phyloP scores from a whole-genome alignment of 768 basidiomycete species.

The Scleroderma bovista region DNA sequence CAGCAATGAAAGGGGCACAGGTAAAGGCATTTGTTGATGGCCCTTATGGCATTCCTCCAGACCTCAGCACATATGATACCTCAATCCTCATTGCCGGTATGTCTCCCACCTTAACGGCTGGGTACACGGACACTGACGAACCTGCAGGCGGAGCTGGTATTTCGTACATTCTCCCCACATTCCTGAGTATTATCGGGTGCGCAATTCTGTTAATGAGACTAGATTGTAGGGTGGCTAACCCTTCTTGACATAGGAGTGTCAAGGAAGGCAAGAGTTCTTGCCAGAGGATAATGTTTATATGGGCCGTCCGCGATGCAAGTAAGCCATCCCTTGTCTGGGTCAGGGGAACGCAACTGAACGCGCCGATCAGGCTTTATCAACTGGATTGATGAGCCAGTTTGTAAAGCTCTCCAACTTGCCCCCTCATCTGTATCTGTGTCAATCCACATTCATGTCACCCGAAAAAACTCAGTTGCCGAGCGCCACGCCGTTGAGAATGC shows the following conservation, averaged over 20 bases:
- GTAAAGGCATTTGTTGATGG: slow-evolving; percentile 50
- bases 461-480: background rate
- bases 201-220: no score
- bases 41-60: slow-evolving; percentile 42
- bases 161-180: slow-evolving; percentile 36
- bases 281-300: slow-evolving; percentile 40
- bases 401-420: slow-evolving; percentile 23
- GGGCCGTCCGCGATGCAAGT: slow-evolving; percentile 42
- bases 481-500: no score
- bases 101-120: background rate
- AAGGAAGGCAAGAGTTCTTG: slow-evolving; percentile 9
- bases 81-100: slow-evolving; percentile 44
- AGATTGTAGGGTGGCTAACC: no score
- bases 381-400: slow-evolving; percentile 38
- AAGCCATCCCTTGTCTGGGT: slow-evolving; percentile 2
- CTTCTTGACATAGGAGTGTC: slow-evolving; percentile 7
- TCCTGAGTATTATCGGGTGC: slow-evolving; percentile 37
- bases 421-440: slow-evolving; percentile 25
- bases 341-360: no score
- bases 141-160: slow-evolving; percentile 39
- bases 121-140: background rate
- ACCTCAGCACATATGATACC: slow-evolving; percentile 34
- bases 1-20: slow-evolving; percentile 19
- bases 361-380: slow-evolving; percentile 26
- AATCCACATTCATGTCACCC: slow-evolving; percentile 35